phyloP scores from a whole-genome alignment of 192 early-diverging fungal species.

The Coemansia sp. region DNA sequence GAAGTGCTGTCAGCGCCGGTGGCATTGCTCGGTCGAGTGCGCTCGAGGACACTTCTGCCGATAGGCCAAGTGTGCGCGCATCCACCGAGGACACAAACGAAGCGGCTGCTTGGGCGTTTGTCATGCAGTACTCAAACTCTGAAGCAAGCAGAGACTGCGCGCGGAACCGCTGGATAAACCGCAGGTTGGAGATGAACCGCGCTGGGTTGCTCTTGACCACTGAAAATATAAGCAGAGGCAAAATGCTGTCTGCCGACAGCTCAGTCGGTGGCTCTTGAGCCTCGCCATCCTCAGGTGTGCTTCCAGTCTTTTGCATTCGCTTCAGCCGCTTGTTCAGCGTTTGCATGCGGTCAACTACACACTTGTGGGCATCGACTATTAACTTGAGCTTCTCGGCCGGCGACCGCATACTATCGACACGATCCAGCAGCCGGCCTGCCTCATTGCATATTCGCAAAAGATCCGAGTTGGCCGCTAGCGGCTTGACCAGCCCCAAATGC shows the following conservation, averaged over 20 bases:
- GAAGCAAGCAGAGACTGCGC: slow-evolving; percentile 37
- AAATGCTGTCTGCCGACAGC: slow-evolving; percentile 61
- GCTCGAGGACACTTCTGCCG: slow-evolving; percentile 31
- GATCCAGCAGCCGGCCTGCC: slow-evolving; percentile 25
- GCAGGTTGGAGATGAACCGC: slow-evolving; percentile 67
- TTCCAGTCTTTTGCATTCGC: neutral
- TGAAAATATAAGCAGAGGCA: slow-evolving; percentile 69
- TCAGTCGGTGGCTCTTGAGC: neutral
- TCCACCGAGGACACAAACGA: slow-evolving; percentile 48
- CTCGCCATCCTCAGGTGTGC: neutral
- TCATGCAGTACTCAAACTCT: slow-evolving; percentile 55
- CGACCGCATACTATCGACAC: slow-evolving; percentile 31
- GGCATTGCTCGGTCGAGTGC: slow-evolving; percentile 24
- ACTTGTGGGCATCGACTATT: slow-evolving; percentile 47
- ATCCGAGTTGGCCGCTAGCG: slow-evolving; percentile 11
- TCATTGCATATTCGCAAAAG: slow-evolving; percentile 32
- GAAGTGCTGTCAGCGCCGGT: slow-evolving; percentile 26
- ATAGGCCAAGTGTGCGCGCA: slow-evolving; percentile 37
- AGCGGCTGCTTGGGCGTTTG: slow-evolving; percentile 40
- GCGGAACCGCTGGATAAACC: slow-evolving; percentile 55
- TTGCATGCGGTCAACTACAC: slow-evolving; percentile 44
- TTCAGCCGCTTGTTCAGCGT: slow-evolving; percentile 19
- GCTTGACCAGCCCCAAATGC: slow-evolving; percentile 58
- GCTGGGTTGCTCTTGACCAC: slow-evolving; percentile 68
- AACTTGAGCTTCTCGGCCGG: slow-evolving; percentile 52